Evolutionary conservation across 371 early-diverging fungal species (phyloP).

Genomic region (Rhizomucor miehei): DNA sequence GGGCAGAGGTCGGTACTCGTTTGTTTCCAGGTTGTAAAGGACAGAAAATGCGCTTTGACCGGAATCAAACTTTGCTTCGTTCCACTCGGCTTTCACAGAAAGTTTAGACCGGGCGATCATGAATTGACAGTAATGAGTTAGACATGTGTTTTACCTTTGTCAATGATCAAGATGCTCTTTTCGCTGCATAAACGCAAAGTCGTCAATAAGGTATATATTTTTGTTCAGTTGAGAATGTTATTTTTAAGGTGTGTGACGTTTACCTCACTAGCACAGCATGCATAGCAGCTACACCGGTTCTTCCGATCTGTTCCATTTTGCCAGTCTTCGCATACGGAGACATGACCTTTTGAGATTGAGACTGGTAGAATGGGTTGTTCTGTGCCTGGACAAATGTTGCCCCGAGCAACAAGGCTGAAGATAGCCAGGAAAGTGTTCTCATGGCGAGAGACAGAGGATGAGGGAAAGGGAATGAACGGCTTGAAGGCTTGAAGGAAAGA

Average conservation of each 20-base stretch:
- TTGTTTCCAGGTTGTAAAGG: constrained; percentile 49
- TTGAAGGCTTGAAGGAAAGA: constrained; percentile 1
- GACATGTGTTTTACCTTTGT: constrained; percentile 35
- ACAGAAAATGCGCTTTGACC: constrained; percentile 50
- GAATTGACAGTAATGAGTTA: constrained; percentile 1
- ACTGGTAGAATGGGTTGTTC: constrained; percentile 32
- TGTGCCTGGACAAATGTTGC: constrained; percentile 10
- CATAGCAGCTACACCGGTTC: constrained; percentile 47
- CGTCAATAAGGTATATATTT: neutral
- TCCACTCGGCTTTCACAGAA: constrained; percentile 31
- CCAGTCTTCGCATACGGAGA: constrained; percentile 36
- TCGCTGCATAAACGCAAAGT: constrained; percentile 21
- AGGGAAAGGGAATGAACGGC: neutral
- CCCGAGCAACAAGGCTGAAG: no score
- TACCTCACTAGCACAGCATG: constrained; percentile 47
- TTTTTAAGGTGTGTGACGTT: neutral
- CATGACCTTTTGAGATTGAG: constrained; percentile 31
- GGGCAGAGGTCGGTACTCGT: constrained; percentile 40
- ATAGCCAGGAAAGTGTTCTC: constrained; percentile 8
- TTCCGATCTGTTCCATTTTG: constrained; percentile 43
- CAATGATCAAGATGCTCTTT: constrained; percentile 39
- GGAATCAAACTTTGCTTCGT: constrained; percentile 46
- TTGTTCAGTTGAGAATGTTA: neutral
- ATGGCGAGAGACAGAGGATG: neutral
- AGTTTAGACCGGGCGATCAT: neutral